Conservation (phyloP, 139 green algal genomes). For the Ostreobium quekettii region DNA sequence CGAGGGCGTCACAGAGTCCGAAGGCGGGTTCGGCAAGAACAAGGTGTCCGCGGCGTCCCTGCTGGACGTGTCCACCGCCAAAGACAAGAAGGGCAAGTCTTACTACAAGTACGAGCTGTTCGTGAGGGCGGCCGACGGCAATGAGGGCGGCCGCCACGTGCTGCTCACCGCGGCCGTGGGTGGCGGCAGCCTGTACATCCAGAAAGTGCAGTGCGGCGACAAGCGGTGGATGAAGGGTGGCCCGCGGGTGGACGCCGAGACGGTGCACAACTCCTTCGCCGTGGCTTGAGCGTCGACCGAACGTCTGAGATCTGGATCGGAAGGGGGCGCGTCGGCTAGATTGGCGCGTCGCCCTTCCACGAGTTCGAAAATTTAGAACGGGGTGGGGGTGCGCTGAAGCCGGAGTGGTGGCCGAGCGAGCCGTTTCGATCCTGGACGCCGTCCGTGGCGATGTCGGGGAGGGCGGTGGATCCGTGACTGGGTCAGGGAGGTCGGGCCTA, state of each 20-base stretch:
- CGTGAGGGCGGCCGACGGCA: conserved; percentile 65
- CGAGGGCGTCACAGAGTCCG: conserved; percentile 71
- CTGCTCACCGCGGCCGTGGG: conserved; percentile 82
- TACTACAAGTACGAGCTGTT: conserved; percentile 79
- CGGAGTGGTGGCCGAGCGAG: too few species aligned
- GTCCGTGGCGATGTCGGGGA: too few species aligned
- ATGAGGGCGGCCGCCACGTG: conserved; percentile 95
- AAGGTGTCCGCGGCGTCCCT: conserved; percentile 71
- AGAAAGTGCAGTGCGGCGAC: conserved; percentile 81
- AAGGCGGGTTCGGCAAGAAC: conserved; percentile 89
- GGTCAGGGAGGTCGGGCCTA: too few species aligned
- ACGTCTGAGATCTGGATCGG: too few species aligned
- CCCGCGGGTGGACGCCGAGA: conserved; percentile 55
- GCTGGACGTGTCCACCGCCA: conserved; percentile 64
- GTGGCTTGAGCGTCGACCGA: conserved; percentile 78
- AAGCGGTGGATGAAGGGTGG: conserved; percentile 95
- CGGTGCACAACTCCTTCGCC: conserved; percentile 65
- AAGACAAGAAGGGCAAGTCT: conserved; percentile 88
- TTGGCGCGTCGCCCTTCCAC: too few species aligned
- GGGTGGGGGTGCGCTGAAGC: too few species aligned
- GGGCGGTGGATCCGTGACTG: too few species aligned
- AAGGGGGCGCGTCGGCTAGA: too few species aligned
- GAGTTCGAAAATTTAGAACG: too few species aligned
- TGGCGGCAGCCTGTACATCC: conserved; percentile 76
- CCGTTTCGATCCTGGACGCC: too few species aligned